Base-by-base conservation (phyloP, 768 basidiomycete genomes). In the Mycena epipterygia region DNA sequence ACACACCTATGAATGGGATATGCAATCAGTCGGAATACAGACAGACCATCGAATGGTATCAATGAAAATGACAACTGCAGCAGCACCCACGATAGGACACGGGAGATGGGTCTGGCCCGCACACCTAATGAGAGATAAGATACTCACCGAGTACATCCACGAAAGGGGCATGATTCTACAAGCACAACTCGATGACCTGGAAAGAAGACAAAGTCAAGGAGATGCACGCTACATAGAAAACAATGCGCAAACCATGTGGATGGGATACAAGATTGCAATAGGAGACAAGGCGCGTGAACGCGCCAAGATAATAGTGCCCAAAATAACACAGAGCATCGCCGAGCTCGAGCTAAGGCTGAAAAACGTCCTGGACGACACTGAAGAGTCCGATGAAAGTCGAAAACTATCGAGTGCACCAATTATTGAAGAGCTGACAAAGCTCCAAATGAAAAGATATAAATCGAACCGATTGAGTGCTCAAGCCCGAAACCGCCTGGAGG, bases 21-120 rank as follows among this genome's bases (percentile, higher is more conserved):
- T 80, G 3, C 41, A 65, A 16, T 6, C 44, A 0, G 44, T 74
- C 0, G 74, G 70, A 0, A 77, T 82, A 6, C 37, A 71, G 4
- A 76, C 79, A 0, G 83, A 85, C 74, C 83, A 84, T 67, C 35
- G 65, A 1, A 71, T 84, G 60, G 78, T 81, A 0, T 73, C 70
- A n/a, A 72, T 77, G 0, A 29, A 72, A 25, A n/a, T 81, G 4
- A 32, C 71, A 12, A 70, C 71, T 37, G 68, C 74, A 3, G 53
- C 55, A 23, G 56, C 73, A 27, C 79, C 83, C 21, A 35, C 61
- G 11, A 73, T 78, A 23, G 82, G 82, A 0, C 70, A 70, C 59
- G 84, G 82, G 9, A 64, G 81, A 37, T 84, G 82, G 81, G 37
- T 70, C 2, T 74, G 82, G 8, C 79, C 79, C 6, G 14, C 0